Conservation (phyloP, 1,139 yeast species). For the Martiniozyma asiatica region DNA sequence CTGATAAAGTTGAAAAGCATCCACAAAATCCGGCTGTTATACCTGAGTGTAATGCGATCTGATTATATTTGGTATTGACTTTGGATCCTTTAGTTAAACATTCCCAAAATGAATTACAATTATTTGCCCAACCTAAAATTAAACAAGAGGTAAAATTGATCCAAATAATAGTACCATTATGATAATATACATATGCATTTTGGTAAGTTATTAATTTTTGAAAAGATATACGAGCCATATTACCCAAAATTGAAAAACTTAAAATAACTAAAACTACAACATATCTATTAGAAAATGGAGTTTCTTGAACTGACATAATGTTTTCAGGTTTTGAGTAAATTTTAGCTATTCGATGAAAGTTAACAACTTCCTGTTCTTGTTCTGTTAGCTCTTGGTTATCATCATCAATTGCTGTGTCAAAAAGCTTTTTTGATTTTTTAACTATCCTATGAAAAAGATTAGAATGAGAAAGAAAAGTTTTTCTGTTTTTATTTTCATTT, state of each 20-base stretch:
- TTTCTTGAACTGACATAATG: constrained; percentile 4
- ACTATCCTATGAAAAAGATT: too few species aligned
- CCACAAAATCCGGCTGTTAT: constrained; percentile 82
- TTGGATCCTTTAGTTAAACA: constrained; percentile 1
- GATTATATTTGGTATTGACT: constrained; percentile 22
- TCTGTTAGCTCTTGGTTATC: too few species aligned
- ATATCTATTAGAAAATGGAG: constrained; percentile 3
- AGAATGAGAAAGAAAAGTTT: too few species aligned
- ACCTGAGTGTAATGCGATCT: constrained; percentile 43
- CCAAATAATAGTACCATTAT: constrained; percentile 33
- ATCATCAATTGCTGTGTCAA: not conserved
- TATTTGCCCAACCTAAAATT: constrained; percentile 41
- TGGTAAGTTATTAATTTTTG: constrained; percentile 6
- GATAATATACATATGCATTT: constrained; percentile 4
- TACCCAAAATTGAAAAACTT: constrained; percentile 14
- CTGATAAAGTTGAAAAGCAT: constrained; percentile 68
- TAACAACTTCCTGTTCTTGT: constrained; percentile 1
- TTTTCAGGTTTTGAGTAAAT: constrained; percentile 1
- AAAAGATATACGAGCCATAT: constrained; percentile 20
- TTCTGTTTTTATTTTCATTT: not conserved
- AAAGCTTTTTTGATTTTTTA: too few species aligned
- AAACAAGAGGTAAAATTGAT: constrained; percentile 70
- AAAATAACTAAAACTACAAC: constrained; percentile 3
- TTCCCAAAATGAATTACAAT: constrained; percentile 3
- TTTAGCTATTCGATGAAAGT: too few species aligned